Percentiles rank a stretch among this genome's conserved stretches.
These are phyloP conservation scores for Globisporangium ultimum DNA, from an alignment of 352 stramenopile genomes.

Conservation along the genomic window DNA sequence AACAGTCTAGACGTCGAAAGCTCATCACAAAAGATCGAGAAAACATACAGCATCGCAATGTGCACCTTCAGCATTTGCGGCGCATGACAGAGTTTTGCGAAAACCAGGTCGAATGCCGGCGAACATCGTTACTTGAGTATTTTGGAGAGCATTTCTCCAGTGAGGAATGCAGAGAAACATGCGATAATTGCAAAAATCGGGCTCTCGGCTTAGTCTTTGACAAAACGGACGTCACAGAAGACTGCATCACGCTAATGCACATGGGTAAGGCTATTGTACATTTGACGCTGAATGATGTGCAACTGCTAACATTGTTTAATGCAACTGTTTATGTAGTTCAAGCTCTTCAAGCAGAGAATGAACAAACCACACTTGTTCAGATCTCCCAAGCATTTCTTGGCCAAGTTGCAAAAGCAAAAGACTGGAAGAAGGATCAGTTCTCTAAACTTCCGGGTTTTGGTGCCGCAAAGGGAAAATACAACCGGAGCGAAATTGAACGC, in stretches of 20 bases:
- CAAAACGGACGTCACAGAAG: slow-evolving; percentile 72
- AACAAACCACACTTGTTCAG: slow-evolving; percentile 70
- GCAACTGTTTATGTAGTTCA: slow-evolving; percentile 33
- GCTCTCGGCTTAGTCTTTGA: slow-evolving; percentile 59
- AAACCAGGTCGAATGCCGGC: slow-evolving; percentile 84
- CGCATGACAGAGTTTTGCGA: slow-evolving; percentile 88
- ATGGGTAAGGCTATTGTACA: slow-evolving; percentile 40
- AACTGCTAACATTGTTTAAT: background rate
- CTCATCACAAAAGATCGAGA: slow-evolving; percentile 80
- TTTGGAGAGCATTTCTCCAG: slow-evolving; percentile 88
- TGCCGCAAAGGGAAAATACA: slow-evolving; percentile 67
- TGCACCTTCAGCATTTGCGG: slow-evolving; percentile 79
- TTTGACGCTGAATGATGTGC: slow-evolving; percentile 1
- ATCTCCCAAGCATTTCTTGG: slow-evolving; percentile 73
- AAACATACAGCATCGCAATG: slow-evolving; percentile 75
- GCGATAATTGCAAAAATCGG: slow-evolving; percentile 87
- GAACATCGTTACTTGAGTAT: slow-evolving; percentile 82
- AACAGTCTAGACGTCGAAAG: slow-evolving; percentile 58
- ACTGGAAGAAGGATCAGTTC: slow-evolving; percentile 68
- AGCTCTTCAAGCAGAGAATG: slow-evolving; percentile 53
- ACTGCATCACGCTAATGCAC: slow-evolving; percentile 54
- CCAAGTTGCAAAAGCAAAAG: slow-evolving; percentile 56
- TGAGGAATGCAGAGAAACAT: slow-evolving; percentile 68
- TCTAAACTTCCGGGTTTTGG: slow-evolving; percentile 57
- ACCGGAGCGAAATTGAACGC: slow-evolving; percentile 75